Evolutionary conservation across 176 grass and related monocot species (phyloP).

Genomic region (Chrysopogon serrulatus): DNA sequence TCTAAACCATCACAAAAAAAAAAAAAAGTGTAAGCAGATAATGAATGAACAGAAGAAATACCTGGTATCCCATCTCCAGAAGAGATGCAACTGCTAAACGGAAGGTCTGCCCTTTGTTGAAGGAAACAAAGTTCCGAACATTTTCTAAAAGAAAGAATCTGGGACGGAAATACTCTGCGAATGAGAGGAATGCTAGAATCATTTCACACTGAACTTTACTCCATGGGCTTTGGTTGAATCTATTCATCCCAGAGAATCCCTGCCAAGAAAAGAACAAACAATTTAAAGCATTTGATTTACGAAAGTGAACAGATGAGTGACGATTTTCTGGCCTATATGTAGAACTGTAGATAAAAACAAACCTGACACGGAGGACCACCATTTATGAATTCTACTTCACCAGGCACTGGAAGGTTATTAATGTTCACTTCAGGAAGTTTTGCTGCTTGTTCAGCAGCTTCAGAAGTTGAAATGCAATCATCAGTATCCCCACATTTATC

Average conservation of each 20-base stretch:
- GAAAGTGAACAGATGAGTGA: neutral
- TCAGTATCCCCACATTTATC: constrained; percentile 67
- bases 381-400: constrained; percentile 75
- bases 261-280: constrained; percentile 34
- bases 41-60: constrained; percentile 29
- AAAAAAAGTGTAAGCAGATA: neutral
- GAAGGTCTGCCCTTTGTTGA: constrained; percentile 99
- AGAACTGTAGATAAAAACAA: constrained; percentile 9
- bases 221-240: constrained; percentile 96
- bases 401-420: constrained; percentile 51
- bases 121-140: constrained; percentile 95
- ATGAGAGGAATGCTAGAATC: constrained; percentile 98
- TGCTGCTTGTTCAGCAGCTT: constrained; percentile 42
- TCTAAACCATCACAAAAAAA: neutral
- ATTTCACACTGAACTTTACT: constrained; percentile 99
- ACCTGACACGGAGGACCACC: constrained; percentile 81
- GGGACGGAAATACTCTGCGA: constrained; percentile 91
- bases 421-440: constrained; percentile 54
- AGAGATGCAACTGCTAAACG: constrained; percentile 87
- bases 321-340: neutral
- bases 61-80: constrained; percentile 98
- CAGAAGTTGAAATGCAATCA: constrained; percentile 52
- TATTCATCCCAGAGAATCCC: constrained; percentile 99
- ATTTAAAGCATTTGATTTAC: neutral
- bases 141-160: constrained; percentile 98